phyloP scores from a whole-genome alignment of 2,329 filamentous ascomycete species.

The Aspergillus latus region DNA sequence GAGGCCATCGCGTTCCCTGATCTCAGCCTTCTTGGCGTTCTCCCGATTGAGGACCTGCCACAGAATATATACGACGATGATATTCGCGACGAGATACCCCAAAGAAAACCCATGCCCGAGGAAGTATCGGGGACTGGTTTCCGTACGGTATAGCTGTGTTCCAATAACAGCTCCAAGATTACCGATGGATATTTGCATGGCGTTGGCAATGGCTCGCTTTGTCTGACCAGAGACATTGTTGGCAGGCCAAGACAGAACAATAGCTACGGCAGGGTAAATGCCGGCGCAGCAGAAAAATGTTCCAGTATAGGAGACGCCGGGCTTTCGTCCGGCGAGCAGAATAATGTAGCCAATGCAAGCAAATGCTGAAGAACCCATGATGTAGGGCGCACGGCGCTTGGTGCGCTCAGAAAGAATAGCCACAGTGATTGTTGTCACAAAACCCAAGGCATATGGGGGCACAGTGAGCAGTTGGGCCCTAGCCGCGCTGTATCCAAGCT shows the following conservation, averaged over 20 bases:
- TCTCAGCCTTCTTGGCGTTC: slow-evolving; percentile 55
- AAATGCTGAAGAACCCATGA: slow-evolving; percentile 58
- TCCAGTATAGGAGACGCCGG: slow-evolving; percentile 60
- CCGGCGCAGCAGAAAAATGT: slow-evolving; percentile 65
- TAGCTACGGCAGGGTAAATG: slow-evolving; percentile 64
- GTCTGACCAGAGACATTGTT: slow-evolving; percentile 71
- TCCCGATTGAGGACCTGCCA: slow-evolving; percentile 58
- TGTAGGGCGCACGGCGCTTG: slow-evolving; percentile 61
- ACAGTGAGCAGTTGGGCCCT: slow-evolving; percentile 58
- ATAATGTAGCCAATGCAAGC: slow-evolving; percentile 64
- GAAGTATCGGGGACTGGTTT: slow-evolving; percentile 62
- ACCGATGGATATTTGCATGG: slow-evolving; percentile 70
- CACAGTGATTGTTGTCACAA: slow-evolving; percentile 57
- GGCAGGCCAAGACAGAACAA: slow-evolving; percentile 68
- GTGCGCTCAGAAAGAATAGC: slow-evolving; percentile 62
- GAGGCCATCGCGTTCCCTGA: slow-evolving; percentile 42
- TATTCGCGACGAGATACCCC: slow-evolving; percentile 62
- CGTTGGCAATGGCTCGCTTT: slow-evolving; percentile 67
- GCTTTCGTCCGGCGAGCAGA: slow-evolving; percentile 54
- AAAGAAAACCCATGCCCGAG: slow-evolving; percentile 67
- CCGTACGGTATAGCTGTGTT: slow-evolving; percentile 66
- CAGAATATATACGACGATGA: slow-evolving; percentile 53
- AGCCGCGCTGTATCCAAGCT: slow-evolving; percentile 44
- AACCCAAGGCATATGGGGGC: slow-evolving; percentile 64
- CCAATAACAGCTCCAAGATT: slow-evolving; percentile 68